A percentile compares a stretch with the other conserved stretches of the same genome.
phyloP scores from a whole-genome alignment of 1,284 basidiomycete genomes.

The Ustilago trichophora region DNA sequence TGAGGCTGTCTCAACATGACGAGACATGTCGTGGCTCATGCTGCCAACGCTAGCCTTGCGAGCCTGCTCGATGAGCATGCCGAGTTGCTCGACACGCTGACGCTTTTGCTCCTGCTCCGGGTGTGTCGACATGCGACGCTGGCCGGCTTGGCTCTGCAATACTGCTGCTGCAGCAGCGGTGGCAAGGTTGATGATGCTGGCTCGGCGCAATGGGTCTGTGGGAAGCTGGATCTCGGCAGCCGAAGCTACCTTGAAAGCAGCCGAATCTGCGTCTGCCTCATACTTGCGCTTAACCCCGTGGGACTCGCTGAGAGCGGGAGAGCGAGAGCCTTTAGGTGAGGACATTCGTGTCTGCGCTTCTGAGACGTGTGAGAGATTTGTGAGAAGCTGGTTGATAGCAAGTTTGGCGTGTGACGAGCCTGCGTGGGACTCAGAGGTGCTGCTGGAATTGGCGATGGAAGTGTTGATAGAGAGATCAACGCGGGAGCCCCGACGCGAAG shows the following conservation, averaged over 20 bases:
- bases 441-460: background rate
- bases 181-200: constrained; percentile 48
- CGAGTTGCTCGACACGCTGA: constrained; percentile 44
- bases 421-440: constrained; percentile 4
- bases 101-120: constrained; percentile 43
- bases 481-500: constrained; percentile 29
- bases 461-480: constrained; percentile 24
- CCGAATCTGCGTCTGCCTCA: constrained; percentile 17
- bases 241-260: constrained; percentile 17
- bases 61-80: constrained; percentile 42
- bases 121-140: constrained; percentile 27
- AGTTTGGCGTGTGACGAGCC: constrained; percentile 11
- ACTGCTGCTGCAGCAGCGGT: constrained; percentile 43
- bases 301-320: constrained; percentile 10
- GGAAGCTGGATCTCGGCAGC: constrained; percentile 34
- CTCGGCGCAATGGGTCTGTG: constrained; percentile 28
- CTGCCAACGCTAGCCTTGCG: constrained; percentile 34
- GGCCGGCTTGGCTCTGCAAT: constrained; percentile 29
- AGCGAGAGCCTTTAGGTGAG: constrained; percentile 18
- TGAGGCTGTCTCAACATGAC: constrained; percentile 20
- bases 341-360: constrained; percentile 13
- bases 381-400: constrained; percentile 32
- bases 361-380: constrained; percentile 22
- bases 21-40: constrained; percentile 24
- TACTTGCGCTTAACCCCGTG: constrained; percentile 32